Evolutionary conservation across 1,284 basidiomycete genomes (phyloP), one percentile per base, ranked within the genome.

Genomic region (Schizophyllum amplum): DNA sequence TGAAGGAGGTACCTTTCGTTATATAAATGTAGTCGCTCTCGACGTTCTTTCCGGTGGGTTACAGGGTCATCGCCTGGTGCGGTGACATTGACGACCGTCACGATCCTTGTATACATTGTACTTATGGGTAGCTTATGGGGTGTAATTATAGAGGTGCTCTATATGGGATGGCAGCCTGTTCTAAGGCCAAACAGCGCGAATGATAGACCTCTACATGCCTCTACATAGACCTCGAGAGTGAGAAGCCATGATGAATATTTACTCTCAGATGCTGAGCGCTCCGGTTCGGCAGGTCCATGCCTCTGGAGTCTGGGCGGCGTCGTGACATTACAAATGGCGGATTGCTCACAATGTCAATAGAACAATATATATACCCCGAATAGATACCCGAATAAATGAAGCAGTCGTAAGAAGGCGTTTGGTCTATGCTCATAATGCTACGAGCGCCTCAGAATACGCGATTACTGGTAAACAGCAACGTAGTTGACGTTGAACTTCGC

Each of bases 401-500:
- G 33, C 33, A 17, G n/a, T n/a, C n/a, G n/a, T n/a, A 42, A 42
- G 33, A 9, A 17, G 17, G 33, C 17, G 33, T 17, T 13, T 3
- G 33, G 33, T 3, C 33, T 9, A 17, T 42, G 33, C 13, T 42
- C 33, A 9, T 13, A 3, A 42, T 13, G 3, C 33, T 42, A n/a
- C 33, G 11, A 9, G 33, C 7, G 33, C 33, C 11, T 9, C 3
- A 42, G 33, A 3, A 17, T 13, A 2, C 7, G 7, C 33, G 33
- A 42, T 42, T 17, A 42, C 33, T 50, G 48, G 24, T 55, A 58
- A 23, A 55, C 57, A 15, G 50, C 47, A 4, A 58, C 54, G 26
- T 52, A 52, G 54, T 58, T 55, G 24, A 58, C 11, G 24, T 52
- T 17, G 49, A 49, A 58, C 24, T 55, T 58, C 7, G 54, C 57